These are phyloP conservation scores for Dacryopinax primogenitus DNA, from an alignment of 768 basidiomycete genomes.

Conservation along the genomic window DNA sequence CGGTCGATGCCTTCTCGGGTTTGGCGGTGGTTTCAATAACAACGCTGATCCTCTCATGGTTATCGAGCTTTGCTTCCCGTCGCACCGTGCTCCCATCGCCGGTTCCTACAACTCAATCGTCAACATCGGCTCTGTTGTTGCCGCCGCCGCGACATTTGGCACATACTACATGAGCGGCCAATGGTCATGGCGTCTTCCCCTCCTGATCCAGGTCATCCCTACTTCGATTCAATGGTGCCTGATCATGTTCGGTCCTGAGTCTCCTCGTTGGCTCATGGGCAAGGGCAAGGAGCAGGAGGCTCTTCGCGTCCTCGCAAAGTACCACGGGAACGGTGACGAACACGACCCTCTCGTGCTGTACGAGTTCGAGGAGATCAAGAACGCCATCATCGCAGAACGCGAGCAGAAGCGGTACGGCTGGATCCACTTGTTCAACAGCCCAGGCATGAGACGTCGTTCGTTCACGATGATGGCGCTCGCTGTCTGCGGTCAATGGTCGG, in stretches of 20 bases:
- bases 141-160: constrained; percentile 14
- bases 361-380: constrained; percentile 30
- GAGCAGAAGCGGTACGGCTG: constrained; percentile 15
- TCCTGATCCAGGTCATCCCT: constrained; percentile 14
- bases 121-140: constrained; percentile 12
- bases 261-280: constrained; percentile 18
- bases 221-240: constrained; percentile 8
- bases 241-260: constrained; percentile 15
- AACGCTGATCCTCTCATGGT: constrained; percentile 15
- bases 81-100: constrained; percentile 13
- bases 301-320: constrained; percentile 20
- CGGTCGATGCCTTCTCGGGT: constrained; percentile 13
- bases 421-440: constrained; percentile 12
- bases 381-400: constrained; percentile 24
- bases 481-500: constrained; percentile 21
- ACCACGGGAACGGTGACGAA: constrained; percentile 21
- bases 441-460: constrained; percentile 12
- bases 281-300: constrained; percentile 19
- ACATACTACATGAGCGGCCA: neutral
- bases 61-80: constrained; percentile 14
- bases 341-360: constrained; percentile 26
- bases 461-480: constrained; percentile 8
- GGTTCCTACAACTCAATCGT: constrained; percentile 13
- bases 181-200: constrained; percentile 15
- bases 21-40: constrained; percentile 10